Evolutionary conservation across 306 rosid species (phyloP).

Genomic region (Cucurbita pepo): DNA sequence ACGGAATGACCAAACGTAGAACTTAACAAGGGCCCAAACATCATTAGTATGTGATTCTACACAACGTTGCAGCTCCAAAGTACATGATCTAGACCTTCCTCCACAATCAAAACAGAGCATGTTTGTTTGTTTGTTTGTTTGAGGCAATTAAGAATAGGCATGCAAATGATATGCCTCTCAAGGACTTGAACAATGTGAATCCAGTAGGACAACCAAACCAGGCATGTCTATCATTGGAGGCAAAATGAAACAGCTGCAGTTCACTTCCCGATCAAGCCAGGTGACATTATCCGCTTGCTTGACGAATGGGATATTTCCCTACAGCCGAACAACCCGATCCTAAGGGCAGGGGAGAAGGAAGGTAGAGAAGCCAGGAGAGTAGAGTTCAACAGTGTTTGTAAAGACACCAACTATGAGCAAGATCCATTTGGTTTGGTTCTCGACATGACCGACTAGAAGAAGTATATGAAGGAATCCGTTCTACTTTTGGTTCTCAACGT

Average conservation of each 20-base stretch:
- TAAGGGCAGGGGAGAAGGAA: constrained; percentile 66
- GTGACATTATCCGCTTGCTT: constrained; percentile 32
- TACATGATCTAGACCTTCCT: no score
- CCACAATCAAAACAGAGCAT: neutral
- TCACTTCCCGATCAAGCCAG: constrained; percentile 47
- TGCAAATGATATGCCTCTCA: constrained; percentile 10
- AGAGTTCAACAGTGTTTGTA: constrained; percentile 35
- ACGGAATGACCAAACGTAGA: no score
- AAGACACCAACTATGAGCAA: constrained; percentile 47
- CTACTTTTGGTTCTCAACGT: constrained; percentile 21
- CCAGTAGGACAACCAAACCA: constrained; percentile 14
- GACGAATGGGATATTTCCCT: constrained; percentile 41
- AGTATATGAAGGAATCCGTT: constrained; percentile 29
- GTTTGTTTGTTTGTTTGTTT: neutral
- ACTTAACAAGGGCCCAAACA: no score
- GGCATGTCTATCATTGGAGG: constrained; percentile 45
- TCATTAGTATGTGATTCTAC: no score
- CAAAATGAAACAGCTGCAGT: constrained; percentile 60
- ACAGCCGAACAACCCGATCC: constrained; percentile 19
- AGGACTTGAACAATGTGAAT: no score
- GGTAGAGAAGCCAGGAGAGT: constrained; percentile 46
- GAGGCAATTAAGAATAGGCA: neutral
- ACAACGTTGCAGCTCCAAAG: no score
- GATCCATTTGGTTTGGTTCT: constrained; percentile 55
- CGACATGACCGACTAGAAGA: constrained; percentile 24